Evolutionary conservation across 2,329 filamentous ascomycete species (phyloP).

Genomic region (Aspergillus persii): DNA sequence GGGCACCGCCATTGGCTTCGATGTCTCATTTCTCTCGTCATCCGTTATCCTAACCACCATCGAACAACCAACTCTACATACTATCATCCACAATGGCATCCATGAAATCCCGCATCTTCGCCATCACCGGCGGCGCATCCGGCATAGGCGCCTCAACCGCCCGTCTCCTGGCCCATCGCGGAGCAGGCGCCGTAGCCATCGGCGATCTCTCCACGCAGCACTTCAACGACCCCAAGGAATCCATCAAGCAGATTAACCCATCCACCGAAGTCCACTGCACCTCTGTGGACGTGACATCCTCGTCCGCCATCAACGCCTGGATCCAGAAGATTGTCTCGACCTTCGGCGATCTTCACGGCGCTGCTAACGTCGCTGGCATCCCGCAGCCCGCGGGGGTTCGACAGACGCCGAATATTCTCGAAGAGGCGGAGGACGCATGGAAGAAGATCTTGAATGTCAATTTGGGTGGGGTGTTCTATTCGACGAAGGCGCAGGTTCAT

Average conservation of each 20-base stretch:
- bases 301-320: conserved; percentile 8
- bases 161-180: conserved; percentile 11
- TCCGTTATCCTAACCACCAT: no score
- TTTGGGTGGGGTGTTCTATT: conserved; percentile 15
- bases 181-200: conserved; percentile 10
- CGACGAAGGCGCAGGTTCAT: conserved; percentile 8
- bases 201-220: conserved; percentile 6
- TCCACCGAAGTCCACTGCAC: conserved; percentile 9
- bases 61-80: no score
- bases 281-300: conserved; percentile 10
- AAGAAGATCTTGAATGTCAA: conserved; percentile 10
- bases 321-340: conserved; percentile 4
- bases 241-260: conserved; percentile 6
- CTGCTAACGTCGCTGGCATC: conserved; percentile 15
- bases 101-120: conserved; percentile 1
- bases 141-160: conserved; percentile 15
- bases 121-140: conserved; percentile 18
- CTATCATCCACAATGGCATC: not conserved
- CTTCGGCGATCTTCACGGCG: conserved; percentile 12
- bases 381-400: conserved; percentile 8
- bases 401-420: conserved; percentile 8
- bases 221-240: conserved; percentile 3
- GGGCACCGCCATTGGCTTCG: no score
- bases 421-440: conserved; percentile 13
- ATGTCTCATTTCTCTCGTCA: no score